Evolutionary conservation across 441 rosid species (phyloP), one percentile per base, ranked within the genome.

Genomic region (Oxalis stricta): DNA sequence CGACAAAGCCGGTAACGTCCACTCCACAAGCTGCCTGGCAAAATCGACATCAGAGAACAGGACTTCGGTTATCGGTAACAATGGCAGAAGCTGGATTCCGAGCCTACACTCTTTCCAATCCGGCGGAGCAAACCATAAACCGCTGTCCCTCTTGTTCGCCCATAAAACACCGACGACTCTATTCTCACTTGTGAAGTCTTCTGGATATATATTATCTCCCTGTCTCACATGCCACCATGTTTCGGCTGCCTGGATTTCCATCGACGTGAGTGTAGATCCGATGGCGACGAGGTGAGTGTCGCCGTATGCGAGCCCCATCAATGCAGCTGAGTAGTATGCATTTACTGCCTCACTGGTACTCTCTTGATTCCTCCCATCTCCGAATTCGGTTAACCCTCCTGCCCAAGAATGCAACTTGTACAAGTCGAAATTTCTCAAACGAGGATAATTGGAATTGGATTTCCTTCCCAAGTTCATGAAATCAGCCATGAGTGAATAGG

Each of bases 391-490:
- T 56, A 89, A 60, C 35, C 96, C 96, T 29, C 89, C 84, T 5
- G 98, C 96, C 96, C 98, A 89, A 23, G 98, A 89, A 59, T 85
- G 96, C 51, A 85, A 60, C 51, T 83, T 89, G 33, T 74, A 89
- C 46, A 85, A 44, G 60, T 85, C 98, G 38, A 89, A 89, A 41
- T 89, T 82, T 54, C 96, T 73, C 70, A 89, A 47, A 15, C 94
- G 77, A 0, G 94, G 72, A 52, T 78, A 89, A 35, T 23, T 60
- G 0, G 83, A 75, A 39, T 65, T 56, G 6, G 66, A 65, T 38
- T 63, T 23, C 39, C 69, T 71, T 13, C 85, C 79, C 50, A 85
- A 19, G 48, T 64, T 82, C 94, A 85, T 76, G 50, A 68, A 91
- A 68, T 85, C 94, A 0, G 89, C 96, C 85, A 85, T 58, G 1